Evolutionary conservation across 345 rosid genomes (phyloP).

Genomic region (Acer yangbiense): DNA sequence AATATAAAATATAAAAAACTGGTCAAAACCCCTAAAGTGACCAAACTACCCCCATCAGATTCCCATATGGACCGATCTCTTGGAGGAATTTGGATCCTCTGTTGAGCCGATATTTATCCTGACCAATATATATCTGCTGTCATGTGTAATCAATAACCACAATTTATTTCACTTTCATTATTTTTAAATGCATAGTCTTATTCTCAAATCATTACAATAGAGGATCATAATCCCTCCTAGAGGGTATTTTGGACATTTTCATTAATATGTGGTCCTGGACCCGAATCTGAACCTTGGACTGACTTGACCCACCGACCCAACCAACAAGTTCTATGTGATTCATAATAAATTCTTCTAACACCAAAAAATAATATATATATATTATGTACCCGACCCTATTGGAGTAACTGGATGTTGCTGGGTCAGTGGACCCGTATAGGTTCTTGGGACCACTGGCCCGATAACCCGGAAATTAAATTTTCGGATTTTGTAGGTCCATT

Average conservation of each 20-base stretch:
- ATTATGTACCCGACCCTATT: background rate
- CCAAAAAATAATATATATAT: background rate
- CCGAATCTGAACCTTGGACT: slow-evolving; percentile 6
- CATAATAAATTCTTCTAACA: background rate
- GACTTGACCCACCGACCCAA: background rate
- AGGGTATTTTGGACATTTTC: background rate
- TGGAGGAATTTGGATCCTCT: background rate
- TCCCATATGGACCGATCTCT: too few species aligned
- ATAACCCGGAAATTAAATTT: background rate
- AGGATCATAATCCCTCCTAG: too few species aligned
- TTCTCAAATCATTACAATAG: too few species aligned
- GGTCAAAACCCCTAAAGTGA: background rate
- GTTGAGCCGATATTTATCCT: too few species aligned
- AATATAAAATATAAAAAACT: background rate
- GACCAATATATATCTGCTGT: too few species aligned
- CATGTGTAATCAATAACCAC: too few species aligned
- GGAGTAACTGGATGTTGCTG: background rate
- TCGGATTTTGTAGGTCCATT: background rate
- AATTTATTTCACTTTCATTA: too few species aligned
- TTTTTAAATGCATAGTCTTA: too few species aligned
- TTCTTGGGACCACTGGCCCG: background rate
- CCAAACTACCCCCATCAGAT: background rate
- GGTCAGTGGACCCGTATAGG: background rate
- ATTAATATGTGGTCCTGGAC: background rate
- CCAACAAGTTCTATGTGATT: background rate